Base-by-base conservation (phyloP, 2,329 filamentous ascomycete genomes). In the Thermoascus crustaceus region DNA sequence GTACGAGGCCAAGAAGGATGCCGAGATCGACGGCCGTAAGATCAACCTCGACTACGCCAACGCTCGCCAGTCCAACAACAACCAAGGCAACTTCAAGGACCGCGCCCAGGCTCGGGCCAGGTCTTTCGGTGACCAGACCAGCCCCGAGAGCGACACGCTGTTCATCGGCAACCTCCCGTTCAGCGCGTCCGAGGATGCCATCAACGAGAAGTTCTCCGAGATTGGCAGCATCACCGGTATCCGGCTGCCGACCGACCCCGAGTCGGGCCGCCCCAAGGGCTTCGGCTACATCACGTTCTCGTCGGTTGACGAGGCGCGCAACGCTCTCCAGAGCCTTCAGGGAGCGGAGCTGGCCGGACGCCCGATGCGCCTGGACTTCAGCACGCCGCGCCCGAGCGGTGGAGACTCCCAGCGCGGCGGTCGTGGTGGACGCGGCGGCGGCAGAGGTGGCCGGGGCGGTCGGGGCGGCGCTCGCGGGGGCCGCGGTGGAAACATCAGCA, bases 81-180 rank as follows among this genome's bases (percentile, higher is more conserved):
- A 72, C 32, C 65, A 68, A 44, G 66, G 70, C 42, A 77, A 81
- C 44, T 76, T 78, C 46, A 67, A 71, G 50, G 73, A 82, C 46
- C 77, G 80, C 30, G 76, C 79, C 48, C 60, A 69, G 46, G 50
- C 52, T 40, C 67, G 68, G 42, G 64, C 66, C 38, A 57, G 66
- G 39, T 56, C 49, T 56, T 89, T 80, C 59, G 88, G 88, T 46
- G 88, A 95, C 63, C 72, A 76, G 50, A 69, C 80, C 56, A 88
- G 82, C 70, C 76, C 83, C 44, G 81, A 85, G 59, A 84, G 79
- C 58, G 82, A 88, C 48, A 95, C 88, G 26, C 75, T 95, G 41
- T 95, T 91, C 66, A 78, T 94, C 47, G 88, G 87, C 53, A 95
- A 95, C 73, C 69, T 95, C 48, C 80, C 84, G 33, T 95, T 93